Base-by-base conservation (phyloP, 306 rosid species). In the Inga laurina region DNA sequence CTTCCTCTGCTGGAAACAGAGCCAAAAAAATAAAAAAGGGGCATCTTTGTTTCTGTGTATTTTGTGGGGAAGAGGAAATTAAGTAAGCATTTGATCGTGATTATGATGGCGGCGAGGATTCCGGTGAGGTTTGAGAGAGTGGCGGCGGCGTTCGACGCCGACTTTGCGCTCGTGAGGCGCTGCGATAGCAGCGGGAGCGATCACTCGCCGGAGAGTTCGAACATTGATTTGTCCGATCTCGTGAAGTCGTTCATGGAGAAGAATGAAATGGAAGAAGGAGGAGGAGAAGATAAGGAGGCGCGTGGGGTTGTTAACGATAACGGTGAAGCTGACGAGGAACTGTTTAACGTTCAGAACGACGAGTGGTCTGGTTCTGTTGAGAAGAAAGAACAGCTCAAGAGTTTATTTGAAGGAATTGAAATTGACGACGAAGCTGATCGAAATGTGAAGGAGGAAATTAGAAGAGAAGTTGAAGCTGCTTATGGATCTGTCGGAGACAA, bases 151-250 rank as follows among this genome's bases (percentile, higher is more conserved):
- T 92, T 96, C 64, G 91, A 89, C 7, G 89, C 89, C 12, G 91
- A 87, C 14, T 86, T 79, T 72, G 85, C 93, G 3, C 79, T 88
- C 57, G 77, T 85, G 81, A 82, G 87, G 86, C 83, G 65, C 41
- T 89, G 95, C 75, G 93, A 91, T 86, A 92, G 97, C 81, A 93
- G 97, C 62, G 98, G 98, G 34, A 92, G 97, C 82, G 98, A 96
- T 84, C 92, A 92, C 85, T 94, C 94, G 45, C 89, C 86, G 24
- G 97, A 89, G 82, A 91, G 92, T 21, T 68, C 81, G 1, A 39
- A 22, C 35, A 13, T 85, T 1, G 92, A 93, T 71, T 87, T 94
- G 74, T 94, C 92, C 10, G 90, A 89, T 82, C 93, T 96, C 5
- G 97, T 94, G 12, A 83, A 91, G 7, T 96, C 99, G 13, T 96